Evolutionary conservation across 805 yeast species (phyloP).

Genomic region (Ogataea methylovora): DNA sequence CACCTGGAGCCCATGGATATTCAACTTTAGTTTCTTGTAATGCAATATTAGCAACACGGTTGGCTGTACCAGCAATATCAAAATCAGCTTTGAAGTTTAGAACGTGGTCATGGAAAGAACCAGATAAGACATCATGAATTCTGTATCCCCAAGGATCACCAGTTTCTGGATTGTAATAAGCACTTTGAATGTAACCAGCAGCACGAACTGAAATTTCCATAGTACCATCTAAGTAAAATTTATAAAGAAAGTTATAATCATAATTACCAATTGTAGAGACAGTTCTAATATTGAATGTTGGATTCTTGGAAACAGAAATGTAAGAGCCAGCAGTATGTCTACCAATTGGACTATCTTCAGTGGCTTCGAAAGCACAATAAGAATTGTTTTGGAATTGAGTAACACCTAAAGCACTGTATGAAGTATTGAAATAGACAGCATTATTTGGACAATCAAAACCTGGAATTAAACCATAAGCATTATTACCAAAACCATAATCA

Average conservation of each 20-base stretch:
- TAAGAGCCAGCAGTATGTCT: conserved; percentile 3
- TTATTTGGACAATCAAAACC: conserved; percentile 24
- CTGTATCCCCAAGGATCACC: conserved; percentile 15
- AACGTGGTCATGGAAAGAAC: conserved; percentile 23
- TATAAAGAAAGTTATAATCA: conserved; percentile 4
- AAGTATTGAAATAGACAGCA: conserved; percentile 19
- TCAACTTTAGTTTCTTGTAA: conserved; percentile 9
- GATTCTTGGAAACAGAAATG: conserved; percentile 13
- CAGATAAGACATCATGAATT: conserved; percentile 17
- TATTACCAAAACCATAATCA: conserved; percentile 21
- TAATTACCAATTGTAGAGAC: conserved; percentile 4
- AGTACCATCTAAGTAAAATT: conserved; percentile 17
- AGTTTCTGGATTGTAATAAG: conserved; percentile 15
- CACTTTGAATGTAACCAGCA: conserved; percentile 23
- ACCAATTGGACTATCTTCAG: conserved; percentile 3
- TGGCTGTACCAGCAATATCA: conserved; percentile 19
- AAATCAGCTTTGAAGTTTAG: conserved; percentile 18
- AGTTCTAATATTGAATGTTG: conserved; percentile 15
- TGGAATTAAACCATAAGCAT: conserved; percentile 19
- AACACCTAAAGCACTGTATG: conserved; percentile 19
- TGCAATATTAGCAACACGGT: conserved; percentile 10
- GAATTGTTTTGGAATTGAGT: conserved; percentile 18
- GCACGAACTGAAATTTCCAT: conserved; percentile 21
- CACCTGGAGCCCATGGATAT: conserved; percentile 21
- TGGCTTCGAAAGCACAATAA: conserved; percentile 9